Evolutionary conservation across 1,284 basidiomycete species (phyloP).

Genomic region (Cutaneotrichosporon mucoides): DNA sequence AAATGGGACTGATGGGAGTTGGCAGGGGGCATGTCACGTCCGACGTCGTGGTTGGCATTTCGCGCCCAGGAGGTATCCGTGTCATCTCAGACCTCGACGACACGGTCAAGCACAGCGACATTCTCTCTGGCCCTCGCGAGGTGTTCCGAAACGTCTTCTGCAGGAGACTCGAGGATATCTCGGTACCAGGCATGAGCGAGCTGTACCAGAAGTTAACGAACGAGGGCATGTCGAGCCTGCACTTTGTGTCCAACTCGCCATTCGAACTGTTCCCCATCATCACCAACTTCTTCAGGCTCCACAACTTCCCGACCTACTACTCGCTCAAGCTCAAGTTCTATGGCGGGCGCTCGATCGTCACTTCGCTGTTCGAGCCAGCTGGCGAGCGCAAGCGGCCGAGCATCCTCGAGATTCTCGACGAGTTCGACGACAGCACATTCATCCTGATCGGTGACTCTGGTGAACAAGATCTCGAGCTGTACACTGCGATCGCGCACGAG

Average conservation of each 20-base stretch:
- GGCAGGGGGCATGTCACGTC: slow-evolving; percentile 21
- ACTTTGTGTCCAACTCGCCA: slow-evolving; percentile 88
- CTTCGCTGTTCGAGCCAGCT: slow-evolving; percentile 68
- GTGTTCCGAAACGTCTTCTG: slow-evolving; percentile 62
- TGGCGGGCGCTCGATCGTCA: slow-evolving; percentile 71
- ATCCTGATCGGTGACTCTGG: slow-evolving; percentile 81
- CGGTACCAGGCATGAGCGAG: slow-evolving; percentile 78
- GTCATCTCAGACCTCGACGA: slow-evolving; percentile 94
- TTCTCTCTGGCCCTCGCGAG: slow-evolving; percentile 66
- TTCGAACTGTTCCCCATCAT: slow-evolving; percentile 78
- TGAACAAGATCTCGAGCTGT: slow-evolving; percentile 84
- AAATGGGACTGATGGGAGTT: slow-evolving; percentile 23
- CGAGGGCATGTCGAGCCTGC: slow-evolving; percentile 66
- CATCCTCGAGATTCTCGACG: slow-evolving; percentile 67
- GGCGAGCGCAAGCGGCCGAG: slow-evolving; percentile 68
- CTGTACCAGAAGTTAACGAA: slow-evolving; percentile 69
- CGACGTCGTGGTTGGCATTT: slow-evolving; percentile 23
- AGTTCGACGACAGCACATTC: slow-evolving; percentile 69
- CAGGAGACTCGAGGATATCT: slow-evolving; percentile 61
- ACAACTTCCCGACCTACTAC: slow-evolving; percentile 51
- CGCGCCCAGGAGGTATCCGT: slow-evolving; percentile 52
- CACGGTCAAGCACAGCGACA: slow-evolving; percentile 75
- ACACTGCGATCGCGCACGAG: slow-evolving; percentile 64
- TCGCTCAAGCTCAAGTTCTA: slow-evolving; percentile 73
- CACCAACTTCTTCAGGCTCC: slow-evolving; percentile 68